These are phyloP conservation scores for Colletotrichum chlorophyti DNA, from an alignment of 2,329 filamentous ascomycete genomes.

Conservation along the genomic window DNA sequence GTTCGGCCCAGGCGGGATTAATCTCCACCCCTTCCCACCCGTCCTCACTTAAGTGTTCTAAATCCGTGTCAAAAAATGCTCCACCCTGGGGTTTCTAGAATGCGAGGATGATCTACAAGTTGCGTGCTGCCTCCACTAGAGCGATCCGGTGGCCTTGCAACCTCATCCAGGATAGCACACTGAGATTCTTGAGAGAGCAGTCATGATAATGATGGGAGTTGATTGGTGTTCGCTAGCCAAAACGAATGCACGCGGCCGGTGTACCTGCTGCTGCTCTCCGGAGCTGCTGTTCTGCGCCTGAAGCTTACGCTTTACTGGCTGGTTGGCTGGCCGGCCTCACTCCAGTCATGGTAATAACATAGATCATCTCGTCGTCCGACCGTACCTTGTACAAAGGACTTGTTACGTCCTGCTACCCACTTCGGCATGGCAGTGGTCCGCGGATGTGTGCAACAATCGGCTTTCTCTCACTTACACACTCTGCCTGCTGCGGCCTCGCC, in stretches of 20 bases:
- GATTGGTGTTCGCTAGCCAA: slow-evolving; percentile 27
- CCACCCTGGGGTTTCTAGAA: slow-evolving; percentile 16
- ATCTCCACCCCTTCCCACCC: slow-evolving; percentile 2
- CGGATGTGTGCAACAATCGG: slow-evolving; percentile 20
- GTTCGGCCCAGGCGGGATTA: slow-evolving; percentile 13
- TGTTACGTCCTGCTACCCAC: slow-evolving; percentile 7
- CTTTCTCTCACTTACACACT: background rate
- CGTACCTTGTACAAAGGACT: slow-evolving; percentile 16
- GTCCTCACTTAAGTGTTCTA: slow-evolving; percentile 3
- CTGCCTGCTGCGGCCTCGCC: background rate
- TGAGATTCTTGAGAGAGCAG: slow-evolving; percentile 7
- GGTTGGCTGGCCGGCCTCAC: slow-evolving; percentile 5
- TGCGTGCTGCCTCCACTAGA: slow-evolving; percentile 2
- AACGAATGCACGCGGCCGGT: slow-evolving; percentile 22
- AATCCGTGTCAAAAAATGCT: slow-evolving; percentile 5
- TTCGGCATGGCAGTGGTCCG: slow-evolving; percentile 6
- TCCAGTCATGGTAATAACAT: slow-evolving; percentile 18
- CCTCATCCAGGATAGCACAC: background rate
- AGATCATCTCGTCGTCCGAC: slow-evolving; percentile 4
- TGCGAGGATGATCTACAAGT: slow-evolving; percentile 4
- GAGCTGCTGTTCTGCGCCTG: background rate
- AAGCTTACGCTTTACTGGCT: slow-evolving; percentile 7
- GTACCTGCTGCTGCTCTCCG: slow-evolving; percentile 20
- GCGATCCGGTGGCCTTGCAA: slow-evolving; percentile 12
- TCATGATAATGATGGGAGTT: background rate